Conservation (phyloP, 176 grass and related monocot genomes). For the Zoysia japonica region DNA sequence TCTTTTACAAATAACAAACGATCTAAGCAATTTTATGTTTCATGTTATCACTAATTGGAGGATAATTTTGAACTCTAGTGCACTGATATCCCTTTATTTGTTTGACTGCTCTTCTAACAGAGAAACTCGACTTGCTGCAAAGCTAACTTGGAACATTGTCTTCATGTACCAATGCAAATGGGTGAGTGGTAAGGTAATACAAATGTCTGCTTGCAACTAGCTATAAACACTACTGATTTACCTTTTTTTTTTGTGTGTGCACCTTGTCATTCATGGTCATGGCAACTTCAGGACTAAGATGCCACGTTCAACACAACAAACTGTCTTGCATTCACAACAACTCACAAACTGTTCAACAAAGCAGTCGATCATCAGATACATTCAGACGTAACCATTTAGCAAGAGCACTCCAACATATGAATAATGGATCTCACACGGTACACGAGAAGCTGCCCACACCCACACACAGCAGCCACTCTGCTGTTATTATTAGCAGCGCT, state of each 20-base stretch:
- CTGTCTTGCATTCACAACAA: too few species aligned
- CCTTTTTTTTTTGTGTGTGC: background rate
- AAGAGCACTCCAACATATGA: too few species aligned
- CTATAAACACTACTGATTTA: background rate
- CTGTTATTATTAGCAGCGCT: too few species aligned
- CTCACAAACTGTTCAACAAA: too few species aligned
- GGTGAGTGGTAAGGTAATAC: background rate
- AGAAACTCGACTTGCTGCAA: background rate
- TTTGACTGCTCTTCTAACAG: background rate
- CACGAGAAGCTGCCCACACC: too few species aligned
- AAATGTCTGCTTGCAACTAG: background rate
- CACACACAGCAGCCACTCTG: too few species aligned
- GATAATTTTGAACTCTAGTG: background rate
- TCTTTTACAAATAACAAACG: background rate
- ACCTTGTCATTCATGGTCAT: conserved; percentile 7
- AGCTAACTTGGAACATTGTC: background rate
- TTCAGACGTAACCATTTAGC: too few species aligned
- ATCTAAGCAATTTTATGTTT: background rate
- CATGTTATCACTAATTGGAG: background rate
- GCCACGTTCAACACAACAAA: background rate
- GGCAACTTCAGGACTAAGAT: conserved; percentile 1
- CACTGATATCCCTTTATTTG: conserved; percentile 12
- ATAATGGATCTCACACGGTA: too few species aligned
- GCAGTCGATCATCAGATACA: too few species aligned
- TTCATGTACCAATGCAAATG: background rate